Conservation (phyloP, 495 filamentous ascomycete species). For the Daldinia loculata region DNA sequence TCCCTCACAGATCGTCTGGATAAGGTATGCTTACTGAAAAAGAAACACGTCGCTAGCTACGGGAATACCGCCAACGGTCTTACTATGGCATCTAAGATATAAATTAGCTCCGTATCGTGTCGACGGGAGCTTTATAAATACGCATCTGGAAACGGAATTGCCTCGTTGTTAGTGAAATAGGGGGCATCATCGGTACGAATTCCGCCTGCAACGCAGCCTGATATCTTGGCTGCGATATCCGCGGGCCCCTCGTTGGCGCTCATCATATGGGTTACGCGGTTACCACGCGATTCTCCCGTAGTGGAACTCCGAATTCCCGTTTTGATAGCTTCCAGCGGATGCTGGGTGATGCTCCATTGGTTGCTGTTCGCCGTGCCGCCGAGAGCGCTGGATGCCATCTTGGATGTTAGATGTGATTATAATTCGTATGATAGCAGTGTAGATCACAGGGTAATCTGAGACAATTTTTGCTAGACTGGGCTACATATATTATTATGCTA, state of each 20-base stretch:
- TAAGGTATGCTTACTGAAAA: constrained; percentile 47
- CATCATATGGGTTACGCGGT: constrained; percentile 49
- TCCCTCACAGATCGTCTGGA: no score
- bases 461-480: background rate
- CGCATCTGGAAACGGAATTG: constrained; percentile 64
- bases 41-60: constrained; percentile 65
- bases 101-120: constrained; percentile 8
- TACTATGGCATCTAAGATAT: constrained; percentile 56
- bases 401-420: background rate
- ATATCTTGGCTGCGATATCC: constrained; percentile 63
- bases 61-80: constrained; percentile 66
- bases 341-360: constrained; percentile 42
- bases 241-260: constrained; percentile 65
- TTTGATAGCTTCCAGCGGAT: constrained; percentile 46
- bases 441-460: background rate
- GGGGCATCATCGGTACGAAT: constrained; percentile 60
- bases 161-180: constrained; percentile 70
- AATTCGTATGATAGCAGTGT: background rate
- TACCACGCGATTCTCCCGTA: constrained; percentile 39
- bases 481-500: background rate
- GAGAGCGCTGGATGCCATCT: constrained; percentile 23
- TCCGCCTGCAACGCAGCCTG: constrained; percentile 56
- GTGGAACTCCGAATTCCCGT: constrained; percentile 40
- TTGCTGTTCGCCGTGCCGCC: constrained; percentile 34
- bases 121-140: constrained; percentile 2